Evolutionary conservation across 345 rosid species (phyloP), one percentile per base, ranked within the genome.

Genomic region (Alliaria petiolata): DNA sequence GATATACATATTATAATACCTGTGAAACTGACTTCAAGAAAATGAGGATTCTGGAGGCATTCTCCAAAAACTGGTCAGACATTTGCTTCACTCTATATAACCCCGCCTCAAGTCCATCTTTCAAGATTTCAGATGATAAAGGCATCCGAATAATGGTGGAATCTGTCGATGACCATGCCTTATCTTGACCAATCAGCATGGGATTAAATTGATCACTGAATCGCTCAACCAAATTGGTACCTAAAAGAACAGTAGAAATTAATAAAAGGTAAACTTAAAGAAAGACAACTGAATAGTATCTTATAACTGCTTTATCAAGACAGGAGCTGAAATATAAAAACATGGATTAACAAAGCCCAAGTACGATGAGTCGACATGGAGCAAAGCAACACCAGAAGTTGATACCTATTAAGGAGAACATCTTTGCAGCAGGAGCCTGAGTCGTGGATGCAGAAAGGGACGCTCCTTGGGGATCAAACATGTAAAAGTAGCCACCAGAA

Each of bases 91-190:
- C 84, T 80, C 82, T 85, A 71, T 60, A 61, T 71, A 82, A 59
- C 62, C 95, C 98, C 75, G 81, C 52, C 79, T 90, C 87, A 79
- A 84, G 84, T 71, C 95, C 96, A 83, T 87, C 87, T 66, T 82
- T 81, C 82, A 88, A 78, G 78, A 86, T 84, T 58, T 85, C 90
- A 46, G 85, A 78, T 36, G 98, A 86, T 47, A 92, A 74, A 72
- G 98, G 96, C 95, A 92, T 92, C 71, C 98, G 89, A 69, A 92
- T 87, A 71, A 92, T 72, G 67, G 96, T 92, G 65, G 89, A 88
- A 69, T 87, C 91, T 47, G 79, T 66, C 66, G 85, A 71, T 49
- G 90, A 85, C 92, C 88, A 85, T 72, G 91, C 80, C 81, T 70
- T 81, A 67, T 81, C 81, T 77, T 88, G 83, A 80, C 80, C 93